Evolutionary conservation across 164 flowering plant genomes (phyloP).

Genomic region (Nelumbo lutea): DNA sequence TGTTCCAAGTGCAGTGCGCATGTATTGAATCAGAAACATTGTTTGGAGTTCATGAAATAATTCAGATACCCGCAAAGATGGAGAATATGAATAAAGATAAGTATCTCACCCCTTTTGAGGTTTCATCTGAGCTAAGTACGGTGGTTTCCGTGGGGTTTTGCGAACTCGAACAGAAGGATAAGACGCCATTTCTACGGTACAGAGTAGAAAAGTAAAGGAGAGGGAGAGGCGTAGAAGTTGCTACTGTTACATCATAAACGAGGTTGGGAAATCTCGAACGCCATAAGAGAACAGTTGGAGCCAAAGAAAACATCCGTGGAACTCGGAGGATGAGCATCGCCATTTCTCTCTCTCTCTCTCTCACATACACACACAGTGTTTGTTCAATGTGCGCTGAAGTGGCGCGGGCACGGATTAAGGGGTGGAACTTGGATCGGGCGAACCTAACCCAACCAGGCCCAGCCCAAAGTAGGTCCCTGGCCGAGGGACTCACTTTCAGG

Average conservation of each 20-base stretch:
- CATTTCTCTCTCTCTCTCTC: not conserved
- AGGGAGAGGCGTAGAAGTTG: constrained; percentile 1
- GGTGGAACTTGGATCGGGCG: no score
- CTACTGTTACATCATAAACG: not conserved
- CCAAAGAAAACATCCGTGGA: not conserved
- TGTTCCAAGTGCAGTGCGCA: no score
- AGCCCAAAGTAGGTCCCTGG: no score
- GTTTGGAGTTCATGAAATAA: not conserved
- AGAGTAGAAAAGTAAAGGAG: not conserved
- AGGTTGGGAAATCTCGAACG: constrained; percentile 6
- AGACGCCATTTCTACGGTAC: constrained; percentile 5
- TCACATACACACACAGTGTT: not conserved
- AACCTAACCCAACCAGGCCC: no score
- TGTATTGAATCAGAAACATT: not conserved
- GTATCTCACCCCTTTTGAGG: constrained; percentile 27
- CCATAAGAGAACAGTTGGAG: constrained; percentile 11
- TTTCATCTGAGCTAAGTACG: constrained; percentile 11
- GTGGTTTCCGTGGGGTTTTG: constrained; percentile 13
- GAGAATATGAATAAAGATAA: not conserved
- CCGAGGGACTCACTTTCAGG: no score
- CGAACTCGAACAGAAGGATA: constrained; percentile 24
- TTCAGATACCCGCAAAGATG: not conserved
- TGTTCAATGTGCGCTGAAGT: no score
- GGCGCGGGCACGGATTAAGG: no score
- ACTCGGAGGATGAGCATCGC: constrained; percentile 2